These are phyloP conservation scores for Claviceps sp. DNA, from an alignment of 2,329 filamentous ascomycete species.

Conservation along the genomic window DNA sequence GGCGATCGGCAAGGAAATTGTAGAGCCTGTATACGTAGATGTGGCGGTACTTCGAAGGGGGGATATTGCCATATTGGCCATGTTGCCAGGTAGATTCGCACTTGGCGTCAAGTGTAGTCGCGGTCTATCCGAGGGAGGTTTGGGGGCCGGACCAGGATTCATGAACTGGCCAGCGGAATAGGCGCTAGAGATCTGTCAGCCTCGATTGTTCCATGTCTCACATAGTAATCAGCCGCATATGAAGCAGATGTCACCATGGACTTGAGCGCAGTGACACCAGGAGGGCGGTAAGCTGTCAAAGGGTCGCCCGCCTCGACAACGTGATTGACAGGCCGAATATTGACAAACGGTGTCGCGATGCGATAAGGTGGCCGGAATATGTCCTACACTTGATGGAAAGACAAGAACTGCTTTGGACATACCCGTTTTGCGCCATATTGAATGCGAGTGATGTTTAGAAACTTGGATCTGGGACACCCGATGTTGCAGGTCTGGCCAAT, in stretches of 20 bases:
- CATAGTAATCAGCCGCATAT: neutral
- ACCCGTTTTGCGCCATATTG: slow-evolving; percentile 22
- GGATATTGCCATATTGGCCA: slow-evolving; percentile 66
- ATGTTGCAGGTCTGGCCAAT: neutral
- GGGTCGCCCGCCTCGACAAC: neutral
- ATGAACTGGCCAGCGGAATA: slow-evolving; percentile 64
- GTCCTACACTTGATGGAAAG: neutral
- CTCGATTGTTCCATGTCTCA: neutral
- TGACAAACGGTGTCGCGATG: neutral
- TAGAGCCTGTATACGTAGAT: slow-evolving; percentile 56
- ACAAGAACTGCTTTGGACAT: slow-evolving; percentile 4
- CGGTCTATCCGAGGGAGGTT: slow-evolving; percentile 72
- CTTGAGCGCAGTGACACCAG: neutral
- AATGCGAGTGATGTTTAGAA: slow-evolving; percentile 4
- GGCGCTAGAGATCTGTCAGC: slow-evolving; percentile 25
- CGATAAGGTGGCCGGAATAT: neutral
- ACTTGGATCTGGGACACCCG: neutral
- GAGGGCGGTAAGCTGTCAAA: too few species aligned
- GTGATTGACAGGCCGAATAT: neutral
- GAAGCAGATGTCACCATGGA: neutral
- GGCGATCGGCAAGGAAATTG: slow-evolving; percentile 57
- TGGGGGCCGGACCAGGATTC: slow-evolving; percentile 91
- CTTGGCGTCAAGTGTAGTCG: slow-evolving; percentile 69
- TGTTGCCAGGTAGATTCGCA: slow-evolving; percentile 61
- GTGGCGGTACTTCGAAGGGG: slow-evolving; percentile 53